Evolutionary conservation across 371 early-diverging fungal species (phyloP).

Genomic region (Rhizopus arrhizus): DNA sequence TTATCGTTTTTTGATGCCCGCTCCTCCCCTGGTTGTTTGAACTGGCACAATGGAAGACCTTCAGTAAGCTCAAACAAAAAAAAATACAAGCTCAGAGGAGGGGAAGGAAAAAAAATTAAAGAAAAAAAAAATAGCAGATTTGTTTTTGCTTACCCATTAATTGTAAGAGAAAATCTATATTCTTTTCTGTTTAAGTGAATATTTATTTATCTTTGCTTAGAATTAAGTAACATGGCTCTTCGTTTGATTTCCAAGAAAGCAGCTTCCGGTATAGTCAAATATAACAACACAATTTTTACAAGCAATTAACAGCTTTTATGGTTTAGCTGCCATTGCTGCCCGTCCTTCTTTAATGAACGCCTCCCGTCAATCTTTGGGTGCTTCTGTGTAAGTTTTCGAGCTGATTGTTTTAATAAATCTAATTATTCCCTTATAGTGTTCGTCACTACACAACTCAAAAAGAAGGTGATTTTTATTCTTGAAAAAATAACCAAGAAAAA

Average conservation of each 20-base stretch:
- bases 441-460: constrained; percentile 34
- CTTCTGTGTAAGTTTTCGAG: constrained; percentile 32
- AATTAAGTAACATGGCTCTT: constrained; percentile 29
- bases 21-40: not conserved
- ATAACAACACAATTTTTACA: not conserved
- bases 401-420: not conserved
- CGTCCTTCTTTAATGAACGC: constrained; percentile 29
- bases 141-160: not conserved
- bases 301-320: not conserved
- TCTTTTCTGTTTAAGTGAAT: not conserved
- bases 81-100: constrained; percentile 4
- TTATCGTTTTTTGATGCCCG: too few relatives aligned
- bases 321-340: constrained; percentile 30
- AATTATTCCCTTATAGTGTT: constrained; percentile 12
- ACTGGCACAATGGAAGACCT: not conserved
- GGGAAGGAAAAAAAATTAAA: not conserved
- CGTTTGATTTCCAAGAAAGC: constrained; percentile 38
- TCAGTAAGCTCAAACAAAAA: not conserved
- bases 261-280: constrained; percentile 23
- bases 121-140: not conserved
- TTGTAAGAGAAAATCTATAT: not conserved
- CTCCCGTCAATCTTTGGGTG: constrained; percentile 32
- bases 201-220: not conserved
- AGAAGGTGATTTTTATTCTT: constrained; percentile 20
- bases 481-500: not conserved